Base-by-base conservation (phyloP, 805 yeast species). In the Kregervanrija delftensis region DNA sequence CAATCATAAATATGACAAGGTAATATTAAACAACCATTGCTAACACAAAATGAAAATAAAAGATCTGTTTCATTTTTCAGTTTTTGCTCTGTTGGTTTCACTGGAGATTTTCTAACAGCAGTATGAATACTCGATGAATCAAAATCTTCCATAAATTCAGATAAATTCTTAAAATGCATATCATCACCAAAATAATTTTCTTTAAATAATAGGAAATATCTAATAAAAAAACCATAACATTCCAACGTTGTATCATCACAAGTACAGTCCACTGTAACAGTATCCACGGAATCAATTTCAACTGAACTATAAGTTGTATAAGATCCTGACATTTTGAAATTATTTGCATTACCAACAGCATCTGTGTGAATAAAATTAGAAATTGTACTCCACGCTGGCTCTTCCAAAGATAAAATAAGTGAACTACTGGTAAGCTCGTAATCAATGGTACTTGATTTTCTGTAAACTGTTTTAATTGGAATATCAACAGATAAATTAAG, bases 341-440 rank as follows among this genome's bases (percentile, higher is more conserved):
- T 73, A 28, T 73, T 67, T 0, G 89, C 78, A 48, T 79, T 67
- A 0, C 96, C 98, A 49, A 88, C 72, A 12, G 75, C 74, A 14
- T 73, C 76, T 11, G 74, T 64, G 39, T 73, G 72, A 66, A 86
- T 60, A 52, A 91, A 91, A 40, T 83, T 81, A 44, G 80, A 76
- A 22, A 80, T 67, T 0, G 98, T 90, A 57, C 88, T 95, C 96
- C 98, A 93, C 1, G 91, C 83, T 0, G 99, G 98, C 0, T 93
- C 78, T 46, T 81, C 83, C 2, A 90, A 60, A 1, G 76, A 66
- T 39, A 93, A 55, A 40, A 81, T 74, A 51, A 88, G 77, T 40
- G 64, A 65, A 0, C 86, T 78, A 0, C 96, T 82, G 3, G 51
- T 50, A 2, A 83, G 50, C 1, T 63, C 61, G 53, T 72, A 86